A percentile compares a stretch with the other conserved stretches of the same genome.
Evolutionary conservation across 2,329 filamentous ascomycete genomes (phyloP).

Genomic region (Diaporthe aspalathi): DNA sequence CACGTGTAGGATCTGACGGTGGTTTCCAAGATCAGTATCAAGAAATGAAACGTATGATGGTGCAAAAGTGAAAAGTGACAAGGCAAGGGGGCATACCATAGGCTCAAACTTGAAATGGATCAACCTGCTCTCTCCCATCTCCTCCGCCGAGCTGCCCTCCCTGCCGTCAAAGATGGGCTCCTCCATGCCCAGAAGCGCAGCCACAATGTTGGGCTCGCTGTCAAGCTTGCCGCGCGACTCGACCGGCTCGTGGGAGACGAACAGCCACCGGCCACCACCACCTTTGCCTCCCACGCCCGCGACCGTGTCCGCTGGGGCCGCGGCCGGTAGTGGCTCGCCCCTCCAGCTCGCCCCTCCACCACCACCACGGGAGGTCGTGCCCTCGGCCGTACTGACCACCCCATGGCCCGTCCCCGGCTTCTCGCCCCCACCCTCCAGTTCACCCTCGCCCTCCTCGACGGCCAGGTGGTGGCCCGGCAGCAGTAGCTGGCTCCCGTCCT

Average conservation of each 20-base stretch:
- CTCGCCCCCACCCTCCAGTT: neutral
- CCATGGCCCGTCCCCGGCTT: constrained; percentile 59
- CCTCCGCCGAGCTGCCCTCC: constrained; percentile 39
- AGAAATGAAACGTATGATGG: neutral
- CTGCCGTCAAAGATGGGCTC: constrained; percentile 37
- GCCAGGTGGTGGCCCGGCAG: constrained; percentile 39
- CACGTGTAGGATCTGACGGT: constrained; percentile 83
- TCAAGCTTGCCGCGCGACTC: constrained; percentile 42
- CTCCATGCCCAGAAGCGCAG: constrained; percentile 55
- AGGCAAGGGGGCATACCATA: constrained; percentile 72
- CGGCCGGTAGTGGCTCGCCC: constrained; percentile 36
- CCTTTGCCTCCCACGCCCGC: constrained; percentile 86
- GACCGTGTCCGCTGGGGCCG: constrained; percentile 47
- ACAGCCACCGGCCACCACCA: constrained; percentile 85
- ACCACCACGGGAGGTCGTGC: constrained; percentile 24
- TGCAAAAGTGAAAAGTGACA: neutral
- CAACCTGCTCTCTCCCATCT: constrained; percentile 55
- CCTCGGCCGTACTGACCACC: constrained; percentile 74
- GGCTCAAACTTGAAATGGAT: constrained; percentile 95
- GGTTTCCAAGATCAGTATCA: neutral
- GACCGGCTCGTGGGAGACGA: constrained; percentile 85
- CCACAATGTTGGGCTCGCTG: constrained; percentile 40
- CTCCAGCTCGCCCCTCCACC: constrained; percentile 19
- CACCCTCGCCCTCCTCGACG: constrained; percentile 6
- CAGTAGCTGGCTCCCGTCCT: constrained; percentile 40